Evolutionary conservation across 345 rosid genomes (phyloP).

Genomic region (Chamaenerion angustifolium): DNA sequence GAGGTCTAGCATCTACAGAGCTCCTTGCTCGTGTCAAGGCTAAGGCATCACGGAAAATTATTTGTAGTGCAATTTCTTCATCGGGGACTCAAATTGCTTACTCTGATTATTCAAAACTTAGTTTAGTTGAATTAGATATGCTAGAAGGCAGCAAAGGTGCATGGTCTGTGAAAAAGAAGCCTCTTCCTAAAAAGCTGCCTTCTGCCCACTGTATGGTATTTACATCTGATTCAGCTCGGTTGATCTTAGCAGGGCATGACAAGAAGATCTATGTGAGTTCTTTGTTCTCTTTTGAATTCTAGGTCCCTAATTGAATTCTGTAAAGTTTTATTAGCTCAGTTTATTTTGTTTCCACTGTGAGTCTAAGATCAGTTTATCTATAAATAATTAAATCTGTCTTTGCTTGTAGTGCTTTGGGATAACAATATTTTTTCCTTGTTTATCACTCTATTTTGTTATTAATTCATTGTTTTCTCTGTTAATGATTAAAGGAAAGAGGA

Average conservation of each 20-base stretch:
- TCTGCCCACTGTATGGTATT: slow-evolving; percentile 74
- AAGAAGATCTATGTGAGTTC: slow-evolving; percentile 65
- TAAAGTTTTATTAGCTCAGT: too few relatives aligned
- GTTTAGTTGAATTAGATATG: slow-evolving; percentile 55
- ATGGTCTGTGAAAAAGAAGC: slow-evolving; percentile 49
- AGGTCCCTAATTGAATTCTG: too few relatives aligned
- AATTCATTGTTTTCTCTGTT: too few relatives aligned
- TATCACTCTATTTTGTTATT: too few relatives aligned
- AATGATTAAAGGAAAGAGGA: too few relatives aligned
- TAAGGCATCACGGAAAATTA: slow-evolving; percentile 58
- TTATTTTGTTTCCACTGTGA: too few relatives aligned
- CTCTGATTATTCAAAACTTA: slow-evolving; percentile 58
- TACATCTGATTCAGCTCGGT: slow-evolving; percentile 47
- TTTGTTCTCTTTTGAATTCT: not conserved
- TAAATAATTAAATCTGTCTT: too few relatives aligned
- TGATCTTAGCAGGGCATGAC: slow-evolving; percentile 72
- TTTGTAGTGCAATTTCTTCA: slow-evolving; percentile 71
- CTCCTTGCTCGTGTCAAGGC: slow-evolving; percentile 58
- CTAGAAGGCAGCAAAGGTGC: slow-evolving; percentile 25
- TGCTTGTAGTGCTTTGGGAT: too few relatives aligned
- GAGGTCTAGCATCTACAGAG: slow-evolving; percentile 44
- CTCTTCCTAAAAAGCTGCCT: slow-evolving; percentile 49
- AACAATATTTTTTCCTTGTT: too few relatives aligned
- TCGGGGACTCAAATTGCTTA: slow-evolving; percentile 66
- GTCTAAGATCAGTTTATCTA: too few relatives aligned